Evolutionary conservation across 163 green algal species (phyloP), one percentile per base, ranked within the genome.

Genomic region (Scenedesmus sp.): DNA sequence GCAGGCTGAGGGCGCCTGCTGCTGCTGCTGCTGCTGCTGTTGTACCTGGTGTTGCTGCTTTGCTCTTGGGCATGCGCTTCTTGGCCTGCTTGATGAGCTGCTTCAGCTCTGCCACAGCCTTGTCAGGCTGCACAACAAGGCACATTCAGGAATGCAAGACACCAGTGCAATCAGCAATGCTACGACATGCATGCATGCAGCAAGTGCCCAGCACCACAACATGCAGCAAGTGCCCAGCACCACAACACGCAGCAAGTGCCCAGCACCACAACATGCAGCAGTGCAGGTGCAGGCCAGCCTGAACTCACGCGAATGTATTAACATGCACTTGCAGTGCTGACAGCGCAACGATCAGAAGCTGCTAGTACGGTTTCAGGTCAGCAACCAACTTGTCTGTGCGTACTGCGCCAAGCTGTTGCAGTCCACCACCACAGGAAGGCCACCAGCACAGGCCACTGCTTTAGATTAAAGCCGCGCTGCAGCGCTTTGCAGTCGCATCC

Each of bases 1-100:
- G 37, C 37, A n/a, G 73, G 37, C 73, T 53, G 73, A 46, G 73
- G n/a, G 73, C 65, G 35, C 73, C 73, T 30, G 73, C 61, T 46
- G 85, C 43, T 83, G 85, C 33, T 72, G 70, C 85, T 76, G 85
- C 85, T 84, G 49, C 72, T 90, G 85, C 85, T 35, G 24, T 4
- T 7, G 84, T 7, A 33, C 51, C 65, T 33, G 70, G 46, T 42
- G 85, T 53, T 33, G 85, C 81, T 43, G 40, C 82, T 35, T 87
- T 87, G n/a, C 30, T 61, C 26, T 76, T 78, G 12, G n/a, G 43
- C 24, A 24, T 40, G n/a, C 72, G 72, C 85, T 72, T 83, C 85
- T 84, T 90, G 12, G 85, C 85, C 33, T 56, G 78, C 49, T 76
- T 84, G 49, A 65, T 65, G 2, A 90, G 22, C 46, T 85, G 85